Evolutionary conservation across 208 protist species (phyloP).

Genomic region (Trypanosoma boissoni): DNA sequence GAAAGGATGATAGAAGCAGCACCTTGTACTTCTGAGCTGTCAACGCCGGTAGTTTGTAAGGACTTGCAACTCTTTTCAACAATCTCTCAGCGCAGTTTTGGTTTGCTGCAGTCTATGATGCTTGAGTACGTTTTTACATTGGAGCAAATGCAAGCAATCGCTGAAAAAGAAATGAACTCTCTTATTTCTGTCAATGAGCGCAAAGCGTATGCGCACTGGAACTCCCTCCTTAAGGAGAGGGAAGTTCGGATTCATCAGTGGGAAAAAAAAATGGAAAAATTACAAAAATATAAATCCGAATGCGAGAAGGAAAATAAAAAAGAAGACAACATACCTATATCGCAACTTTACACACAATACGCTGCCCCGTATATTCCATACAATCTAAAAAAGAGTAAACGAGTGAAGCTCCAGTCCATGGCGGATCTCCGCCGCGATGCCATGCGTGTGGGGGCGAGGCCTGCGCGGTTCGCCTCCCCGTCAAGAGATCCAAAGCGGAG

Average conservation of each 20-base stretch:
- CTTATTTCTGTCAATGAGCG: slow-evolving; percentile 32
- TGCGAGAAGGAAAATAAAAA: background rate
- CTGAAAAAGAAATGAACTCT: slow-evolving; percentile 37
- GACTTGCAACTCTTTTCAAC: background rate
- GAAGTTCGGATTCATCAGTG: slow-evolving; percentile 33
- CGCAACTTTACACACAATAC: slow-evolving; percentile 46
- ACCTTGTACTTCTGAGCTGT: no score
- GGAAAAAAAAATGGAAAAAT: slow-evolving; percentile 37
- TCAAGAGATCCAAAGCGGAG: background rate
- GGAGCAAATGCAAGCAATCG: slow-evolving; percentile 20
- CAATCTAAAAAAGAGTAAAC: background rate
- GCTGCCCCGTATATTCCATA: slow-evolving; percentile 51
- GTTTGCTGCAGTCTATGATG: slow-evolving; percentile 3
- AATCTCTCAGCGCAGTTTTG: background rate
- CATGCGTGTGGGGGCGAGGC: slow-evolving; percentile 39
- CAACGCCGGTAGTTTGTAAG: no score
- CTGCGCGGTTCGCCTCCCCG: slow-evolving; percentile 3
- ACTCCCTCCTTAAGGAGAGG: slow-evolving; percentile 38
- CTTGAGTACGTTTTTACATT: slow-evolving; percentile 15
- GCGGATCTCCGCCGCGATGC: slow-evolving; percentile 43
- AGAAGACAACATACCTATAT: no score
- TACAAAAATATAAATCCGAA: background rate
- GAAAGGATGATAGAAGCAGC: no score
- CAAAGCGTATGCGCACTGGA: slow-evolving; percentile 31
- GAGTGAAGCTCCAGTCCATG: slow-evolving; percentile 23